Evolutionary conservation across 495 filamentous ascomycete species (phyloP).

Genomic region (Daldinia concentrica): DNA sequence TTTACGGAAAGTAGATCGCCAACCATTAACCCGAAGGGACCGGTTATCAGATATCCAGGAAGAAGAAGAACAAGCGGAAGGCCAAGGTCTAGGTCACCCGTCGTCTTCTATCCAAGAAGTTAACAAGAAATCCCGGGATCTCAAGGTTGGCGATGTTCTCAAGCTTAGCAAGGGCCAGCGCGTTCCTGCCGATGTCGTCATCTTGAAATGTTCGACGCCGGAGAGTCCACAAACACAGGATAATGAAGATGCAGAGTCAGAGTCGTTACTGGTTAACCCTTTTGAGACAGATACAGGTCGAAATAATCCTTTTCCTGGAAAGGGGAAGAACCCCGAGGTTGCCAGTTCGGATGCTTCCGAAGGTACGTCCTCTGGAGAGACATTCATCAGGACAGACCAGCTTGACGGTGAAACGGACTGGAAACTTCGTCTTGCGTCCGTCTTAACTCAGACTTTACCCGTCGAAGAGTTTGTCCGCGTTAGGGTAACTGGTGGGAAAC

Average conservation of each 20-base stretch:
- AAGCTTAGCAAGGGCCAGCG: conserved; percentile 91
- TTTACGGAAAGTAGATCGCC: conserved; percentile 47
- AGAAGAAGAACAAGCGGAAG: conserved; percentile 62
- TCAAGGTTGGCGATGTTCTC: conserved; percentile 94
- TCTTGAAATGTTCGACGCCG: conserved; percentile 81
- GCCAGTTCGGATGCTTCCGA: conserved; percentile 32
- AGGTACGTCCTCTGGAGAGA: conserved; percentile 71
- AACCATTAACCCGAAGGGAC: conserved; percentile 42
- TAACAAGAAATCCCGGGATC: conserved; percentile 81
- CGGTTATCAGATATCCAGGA: conserved; percentile 63
- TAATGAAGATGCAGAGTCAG: conserved; percentile 45
- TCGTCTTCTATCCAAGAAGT: conserved; percentile 67
- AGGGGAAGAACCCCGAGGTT: conserved; percentile 9
- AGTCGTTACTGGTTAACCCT: conserved; percentile 56
- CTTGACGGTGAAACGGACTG: conserved; percentile 99
- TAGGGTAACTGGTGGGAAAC: conserved; percentile 82
- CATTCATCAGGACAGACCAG: conserved; percentile 97
- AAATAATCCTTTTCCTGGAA: conserved; percentile 12
- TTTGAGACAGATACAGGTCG: conserved; percentile 33
- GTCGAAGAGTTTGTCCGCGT: conserved; percentile 75
- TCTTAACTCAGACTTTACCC: conserved; percentile 78
- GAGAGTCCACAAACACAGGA: conserved; percentile 58
- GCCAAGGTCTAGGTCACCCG: conserved; percentile 49
- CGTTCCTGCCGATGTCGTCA: conserved; percentile 92
- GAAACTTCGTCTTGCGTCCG: conserved; percentile 91